These are phyloP conservation scores for Neopestalotiopsis sp. DNA, from an alignment of 2,329 filamentous ascomycete species.

Conservation along the genomic window DNA sequence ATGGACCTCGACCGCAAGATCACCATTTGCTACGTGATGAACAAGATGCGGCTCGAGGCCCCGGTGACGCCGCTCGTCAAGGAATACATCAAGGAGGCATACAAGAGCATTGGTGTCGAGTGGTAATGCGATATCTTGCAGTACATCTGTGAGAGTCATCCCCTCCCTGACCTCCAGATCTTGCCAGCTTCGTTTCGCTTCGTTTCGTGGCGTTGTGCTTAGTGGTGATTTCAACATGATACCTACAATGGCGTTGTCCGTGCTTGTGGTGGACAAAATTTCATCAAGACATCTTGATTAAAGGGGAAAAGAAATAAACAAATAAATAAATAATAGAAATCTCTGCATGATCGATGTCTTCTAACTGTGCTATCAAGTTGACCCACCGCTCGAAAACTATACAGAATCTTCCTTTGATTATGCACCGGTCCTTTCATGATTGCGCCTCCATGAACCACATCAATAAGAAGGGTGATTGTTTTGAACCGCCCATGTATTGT, in stretches of 20 bases:
- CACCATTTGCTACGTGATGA: conserved; percentile 31
- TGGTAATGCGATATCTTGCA: not conserved
- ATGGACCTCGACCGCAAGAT: conserved; percentile 29
- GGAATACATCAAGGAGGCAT: conserved; percentile 23
- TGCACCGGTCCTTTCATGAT: too few species aligned
- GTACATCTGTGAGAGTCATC: not conserved
- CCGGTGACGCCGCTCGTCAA: conserved; percentile 10
- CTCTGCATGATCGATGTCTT: too few species aligned
- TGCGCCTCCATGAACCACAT: too few species aligned
- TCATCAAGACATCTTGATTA: not conserved
- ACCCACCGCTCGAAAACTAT: too few species aligned
- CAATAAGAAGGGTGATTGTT: not conserved
- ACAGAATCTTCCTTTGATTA: too few species aligned
- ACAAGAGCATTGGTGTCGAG: conserved; percentile 28
- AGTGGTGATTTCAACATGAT: not conserved
- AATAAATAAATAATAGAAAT: not conserved
- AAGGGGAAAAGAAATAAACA: not conserved
- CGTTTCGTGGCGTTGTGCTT: not conserved
- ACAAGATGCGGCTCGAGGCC: conserved; percentile 20
- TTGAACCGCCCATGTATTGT: not conserved
- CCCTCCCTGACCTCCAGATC: not conserved
- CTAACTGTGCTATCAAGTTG: too few species aligned
- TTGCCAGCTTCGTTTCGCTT: not conserved
- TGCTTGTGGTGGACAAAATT: not conserved
- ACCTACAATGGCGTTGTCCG: not conserved